Evolutionary conservation across 345 rosid genomes (phyloP), one percentile per base, ranked within the genome.

Genomic region (Hibiscus tridactylites): DNA sequence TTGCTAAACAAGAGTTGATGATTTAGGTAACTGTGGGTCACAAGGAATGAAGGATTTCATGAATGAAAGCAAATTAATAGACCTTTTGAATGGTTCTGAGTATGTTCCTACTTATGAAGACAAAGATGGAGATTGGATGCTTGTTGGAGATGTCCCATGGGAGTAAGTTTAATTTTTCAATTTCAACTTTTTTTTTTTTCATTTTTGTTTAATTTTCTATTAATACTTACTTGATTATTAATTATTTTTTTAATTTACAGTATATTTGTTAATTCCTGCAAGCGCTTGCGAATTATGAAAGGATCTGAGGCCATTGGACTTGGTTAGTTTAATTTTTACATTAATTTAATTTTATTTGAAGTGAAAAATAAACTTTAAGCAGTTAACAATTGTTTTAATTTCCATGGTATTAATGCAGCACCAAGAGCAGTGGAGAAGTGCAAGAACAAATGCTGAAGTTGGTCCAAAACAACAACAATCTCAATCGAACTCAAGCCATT

Each of bases 111-210:
- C 90, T 47, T 91, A 88, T 65, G 91, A 91, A 79, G 97, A 91
- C 79, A 91, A 86, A 81, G 97, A 91, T 78, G 92, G 95, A 13
- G 97, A 91, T 68, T 91, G 97, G 95, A 91, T 91, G 97, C 92
- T 91, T 15, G 91, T 91, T 3, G 97, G 95, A 16, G 97, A 91
- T 82, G 97, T 89, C n/a, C 97, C 97, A 1, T 91, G 97, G 97
- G 84, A 80, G 97, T 89, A 82, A 83, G 97, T 21, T 54, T 4
- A 5, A 19, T 26, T 19, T 50, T 16, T 4, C 9, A 59, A 5
- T 53, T 64, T 8, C 21, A 63, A 29, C 1, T 16, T 6, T 44
- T 11, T 16, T 6, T 44, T 17, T 3, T 44, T 47, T 13, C 53
- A 12, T 49, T 13, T 47, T 49, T 49, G 2, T 3, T 49, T 12